Conservation (phyloP, 2,329 filamentous ascomycete genomes). For the Cladosporium sp. region DNA sequence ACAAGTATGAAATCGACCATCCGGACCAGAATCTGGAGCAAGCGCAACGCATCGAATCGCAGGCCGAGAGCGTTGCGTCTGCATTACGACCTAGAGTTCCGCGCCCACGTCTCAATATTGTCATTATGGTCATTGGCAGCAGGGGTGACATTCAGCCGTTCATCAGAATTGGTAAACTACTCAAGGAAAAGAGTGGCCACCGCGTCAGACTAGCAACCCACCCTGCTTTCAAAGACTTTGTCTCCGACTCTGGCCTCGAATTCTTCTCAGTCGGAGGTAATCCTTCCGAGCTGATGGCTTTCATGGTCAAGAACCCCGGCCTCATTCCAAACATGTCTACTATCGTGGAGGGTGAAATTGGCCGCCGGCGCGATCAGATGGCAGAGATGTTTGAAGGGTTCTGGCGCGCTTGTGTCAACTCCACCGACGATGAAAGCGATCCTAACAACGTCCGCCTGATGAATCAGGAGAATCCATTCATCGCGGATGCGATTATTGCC, state of each 20-base stretch:
- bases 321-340: constrained; percentile 79
- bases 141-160: constrained; percentile 80
- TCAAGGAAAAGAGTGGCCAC: constrained; percentile 68
- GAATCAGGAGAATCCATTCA: constrained; percentile 59
- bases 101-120: constrained; percentile 64
- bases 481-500: constrained; percentile 77
- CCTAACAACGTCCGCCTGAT: constrained; percentile 43
- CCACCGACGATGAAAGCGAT: constrained; percentile 61
- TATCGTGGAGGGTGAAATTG: constrained; percentile 71
- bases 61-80: constrained; percentile 24
- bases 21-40: constrained; percentile 5
- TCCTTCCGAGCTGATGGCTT: constrained; percentile 57
- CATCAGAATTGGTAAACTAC: constrained; percentile 65
- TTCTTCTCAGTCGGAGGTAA: constrained; percentile 48
- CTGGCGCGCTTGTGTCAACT: constrained; percentile 81
- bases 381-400: constrained; percentile 75
- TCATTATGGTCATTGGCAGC: constrained; percentile 79
- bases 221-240: constrained; percentile 70
- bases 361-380: constrained; percentile 68
- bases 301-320: constrained; percentile 87
- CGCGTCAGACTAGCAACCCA: constrained; percentile 75
- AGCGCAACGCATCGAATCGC: constrained; percentile 13
- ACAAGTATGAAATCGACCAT: constrained; percentile 17
- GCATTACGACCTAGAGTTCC: constrained; percentile 21
- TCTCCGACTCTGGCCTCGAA: constrained; percentile 67